Percentiles rank a stretch among this genome's conserved stretches.
Conservation (phyloP, 495 filamentous ascomycete genomes). For the Stereocaulon alpinum region DNA sequence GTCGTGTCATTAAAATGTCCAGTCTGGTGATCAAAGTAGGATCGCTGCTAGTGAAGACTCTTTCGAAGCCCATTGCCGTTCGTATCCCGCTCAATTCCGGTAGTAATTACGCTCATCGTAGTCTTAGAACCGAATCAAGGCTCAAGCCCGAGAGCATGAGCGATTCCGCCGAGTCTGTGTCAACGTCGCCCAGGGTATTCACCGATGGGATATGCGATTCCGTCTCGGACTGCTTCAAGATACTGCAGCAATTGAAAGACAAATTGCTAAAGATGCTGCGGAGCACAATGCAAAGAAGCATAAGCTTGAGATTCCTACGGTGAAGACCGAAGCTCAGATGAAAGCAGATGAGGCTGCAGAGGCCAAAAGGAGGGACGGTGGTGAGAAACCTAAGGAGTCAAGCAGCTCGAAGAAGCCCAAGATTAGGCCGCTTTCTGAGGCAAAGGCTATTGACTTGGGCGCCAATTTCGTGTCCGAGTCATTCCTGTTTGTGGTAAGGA, state of each 20-base stretch:
- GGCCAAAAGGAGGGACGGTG: conserved; percentile 1
- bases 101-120: conserved; percentile 33
- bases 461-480: conserved; percentile 88
- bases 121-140: conserved; percentile 79
- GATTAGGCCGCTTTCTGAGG: conserved; percentile 74
- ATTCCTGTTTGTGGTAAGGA: conserved; percentile 57
- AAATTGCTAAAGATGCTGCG: conserved; percentile 26
- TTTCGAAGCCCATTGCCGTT: conserved; percentile 67
- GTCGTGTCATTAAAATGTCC: conserved; percentile 33
- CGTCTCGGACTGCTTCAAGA: conserved; percentile 79
- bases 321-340: conserved; percentile 65
- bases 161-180: conserved; percentile 68
- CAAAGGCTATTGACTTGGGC: conserved; percentile 89
- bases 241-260: conserved; percentile 46
- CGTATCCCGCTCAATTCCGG: conserved; percentile 32
- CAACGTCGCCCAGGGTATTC: conserved; percentile 71
- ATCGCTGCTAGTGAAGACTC: conserved; percentile 55
- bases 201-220: conserved; percentile 89
- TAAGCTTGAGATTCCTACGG: conserved; percentile 64
- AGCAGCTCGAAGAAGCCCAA: conserved; percentile 31
- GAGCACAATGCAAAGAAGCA: conserved; percentile 37
- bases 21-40: conserved; percentile 58
- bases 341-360: conserved; percentile 41
- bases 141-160: conserved; percentile 88
- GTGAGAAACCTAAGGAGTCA: conserved; percentile 36